phyloP scores from a whole-genome alignment of 352 stramenopile genomes.

The Phytophthora hybrid region DNA sequence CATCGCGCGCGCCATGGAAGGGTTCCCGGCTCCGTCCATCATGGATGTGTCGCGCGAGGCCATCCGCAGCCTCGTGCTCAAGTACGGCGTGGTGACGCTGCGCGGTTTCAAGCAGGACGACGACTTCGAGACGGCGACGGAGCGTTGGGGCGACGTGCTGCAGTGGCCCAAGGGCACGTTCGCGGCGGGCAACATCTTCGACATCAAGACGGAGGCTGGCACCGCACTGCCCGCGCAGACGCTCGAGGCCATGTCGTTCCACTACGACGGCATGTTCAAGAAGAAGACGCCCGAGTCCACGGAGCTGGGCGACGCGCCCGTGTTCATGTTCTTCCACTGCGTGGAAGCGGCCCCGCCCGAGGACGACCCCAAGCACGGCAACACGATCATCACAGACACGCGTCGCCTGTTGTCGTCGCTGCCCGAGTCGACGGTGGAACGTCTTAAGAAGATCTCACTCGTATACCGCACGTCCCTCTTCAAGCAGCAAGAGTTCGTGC shows the following conservation, averaged over 20 bases:
- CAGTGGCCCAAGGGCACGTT: constrained; percentile 33
- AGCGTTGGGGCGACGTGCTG: constrained; percentile 31
- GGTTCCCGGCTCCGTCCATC: constrained; percentile 21
- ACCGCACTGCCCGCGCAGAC: constrained; percentile 24
- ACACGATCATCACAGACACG: constrained; percentile 37
- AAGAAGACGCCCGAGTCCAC: constrained; percentile 33
- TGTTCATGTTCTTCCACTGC: constrained; percentile 38
- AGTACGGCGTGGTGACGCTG: constrained; percentile 28
- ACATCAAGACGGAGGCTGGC: constrained; percentile 27
- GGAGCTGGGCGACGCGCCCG: constrained; percentile 28
- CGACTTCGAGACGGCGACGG: constrained; percentile 28
- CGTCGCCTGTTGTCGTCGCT: constrained; percentile 25
- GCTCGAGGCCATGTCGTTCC: constrained; percentile 33
- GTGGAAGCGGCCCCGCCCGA: constrained; percentile 23
- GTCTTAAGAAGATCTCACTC: constrained; percentile 33
- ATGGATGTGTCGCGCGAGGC: constrained; percentile 28
- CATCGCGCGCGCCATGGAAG: constrained; percentile 24
- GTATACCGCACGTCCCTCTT: constrained; percentile 29
- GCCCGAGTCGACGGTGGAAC: constrained; percentile 24
- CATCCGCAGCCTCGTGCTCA: constrained; percentile 28
- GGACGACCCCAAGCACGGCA: constrained; percentile 34
- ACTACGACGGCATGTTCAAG: constrained; percentile 39
- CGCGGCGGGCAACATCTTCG: constrained; percentile 31
- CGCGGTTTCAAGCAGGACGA: constrained; percentile 36
- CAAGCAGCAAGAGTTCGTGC: neutral